phyloP scores from a whole-genome alignment of 2,329 filamentous ascomycete species.

The Cadophora gregata region DNA sequence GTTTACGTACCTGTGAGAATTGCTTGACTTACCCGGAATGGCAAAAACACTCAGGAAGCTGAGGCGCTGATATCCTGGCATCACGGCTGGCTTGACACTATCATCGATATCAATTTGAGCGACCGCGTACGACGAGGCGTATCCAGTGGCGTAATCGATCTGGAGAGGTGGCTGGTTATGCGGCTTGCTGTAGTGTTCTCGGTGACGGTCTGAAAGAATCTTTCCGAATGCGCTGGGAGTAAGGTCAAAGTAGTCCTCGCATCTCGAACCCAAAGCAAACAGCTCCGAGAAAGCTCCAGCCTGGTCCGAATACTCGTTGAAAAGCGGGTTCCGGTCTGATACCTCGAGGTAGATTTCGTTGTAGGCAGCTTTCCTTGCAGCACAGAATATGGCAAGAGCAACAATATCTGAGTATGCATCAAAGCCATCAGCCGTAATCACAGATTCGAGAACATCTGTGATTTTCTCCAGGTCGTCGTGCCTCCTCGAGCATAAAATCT shows the following conservation, averaged over 20 bases:
- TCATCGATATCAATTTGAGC: slow-evolving; percentile 21
- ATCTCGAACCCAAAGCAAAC: slow-evolving; percentile 15
- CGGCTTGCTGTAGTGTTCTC: slow-evolving; percentile 18
- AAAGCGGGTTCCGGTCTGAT: slow-evolving; percentile 19
- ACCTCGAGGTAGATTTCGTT: slow-evolving; percentile 22
- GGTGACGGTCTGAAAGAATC: slow-evolving; percentile 17
- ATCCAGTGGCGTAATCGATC: slow-evolving; percentile 13
- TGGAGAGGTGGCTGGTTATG: slow-evolving; percentile 20
- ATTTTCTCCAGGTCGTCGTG: slow-evolving; percentile 18
- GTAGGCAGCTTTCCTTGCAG: slow-evolving; percentile 14
- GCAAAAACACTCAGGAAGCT: slow-evolving; percentile 19
- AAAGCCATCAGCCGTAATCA: slow-evolving; percentile 14
- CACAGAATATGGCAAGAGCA: slow-evolving; percentile 17
- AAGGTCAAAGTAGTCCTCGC: slow-evolving; percentile 21
- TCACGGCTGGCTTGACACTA: background rate
- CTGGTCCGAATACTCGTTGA: slow-evolving; percentile 21
- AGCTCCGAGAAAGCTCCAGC: slow-evolving; percentile 17
- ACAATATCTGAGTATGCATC: slow-evolving; percentile 20
- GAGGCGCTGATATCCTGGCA: slow-evolving; percentile 19
- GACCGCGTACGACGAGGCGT: slow-evolving; percentile 15
- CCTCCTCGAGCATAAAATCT: slow-evolving; percentile 15
- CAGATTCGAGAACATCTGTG: slow-evolving; percentile 17
- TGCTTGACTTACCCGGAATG: background rate
- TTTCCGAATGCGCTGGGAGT: slow-evolving; percentile 19
- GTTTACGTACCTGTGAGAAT: background rate